Evolutionary conservation across 352 stramenopile genomes (phyloP).

Genomic region (Globisporangium middletonii): DNA sequence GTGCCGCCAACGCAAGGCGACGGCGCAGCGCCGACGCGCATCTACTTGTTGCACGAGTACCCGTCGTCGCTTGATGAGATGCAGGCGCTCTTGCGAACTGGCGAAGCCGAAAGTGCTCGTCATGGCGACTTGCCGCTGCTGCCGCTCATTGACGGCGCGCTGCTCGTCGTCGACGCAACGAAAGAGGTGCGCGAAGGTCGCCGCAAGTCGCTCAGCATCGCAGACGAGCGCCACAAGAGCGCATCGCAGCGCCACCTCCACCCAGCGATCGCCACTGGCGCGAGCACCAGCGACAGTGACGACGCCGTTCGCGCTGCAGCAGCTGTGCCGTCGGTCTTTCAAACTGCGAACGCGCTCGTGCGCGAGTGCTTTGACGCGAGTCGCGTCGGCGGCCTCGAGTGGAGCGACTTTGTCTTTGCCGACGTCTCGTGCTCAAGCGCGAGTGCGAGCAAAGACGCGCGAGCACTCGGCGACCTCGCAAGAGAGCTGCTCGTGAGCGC

Average conservation of each 20-base stretch:
- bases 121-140: conserved; percentile 25
- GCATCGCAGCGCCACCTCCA: conserved; percentile 14
- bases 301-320: conserved; percentile 1
- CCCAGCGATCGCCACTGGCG: not conserved
- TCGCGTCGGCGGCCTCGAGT: conserved; percentile 44
- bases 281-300: not conserved
- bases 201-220: conserved; percentile 12
- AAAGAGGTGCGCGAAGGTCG: conserved; percentile 20
- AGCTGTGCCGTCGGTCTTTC: conserved; percentile 25
- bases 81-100: conserved; percentile 31
- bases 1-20: not conserved
- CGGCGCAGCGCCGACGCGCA: conserved; percentile 16
- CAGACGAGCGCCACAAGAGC: conserved; percentile 22
- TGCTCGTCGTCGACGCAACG: conserved; percentile 34
- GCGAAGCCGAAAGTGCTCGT: conserved; percentile 19
- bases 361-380: conserved; percentile 33
- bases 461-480: conserved; percentile 21
- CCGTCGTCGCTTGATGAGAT: conserved; percentile 42
- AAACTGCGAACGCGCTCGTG: conserved; percentile 32
- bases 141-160: conserved; percentile 50
- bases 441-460: conserved; percentile 11
- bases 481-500: conserved; percentile 27
- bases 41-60: conserved; percentile 64
- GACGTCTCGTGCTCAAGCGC: conserved; percentile 20
- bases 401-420: conserved; percentile 74